phyloP scores from a whole-genome alignment of 371 early-diverging fungal species.

The Mucor lusitanicus region DNA sequence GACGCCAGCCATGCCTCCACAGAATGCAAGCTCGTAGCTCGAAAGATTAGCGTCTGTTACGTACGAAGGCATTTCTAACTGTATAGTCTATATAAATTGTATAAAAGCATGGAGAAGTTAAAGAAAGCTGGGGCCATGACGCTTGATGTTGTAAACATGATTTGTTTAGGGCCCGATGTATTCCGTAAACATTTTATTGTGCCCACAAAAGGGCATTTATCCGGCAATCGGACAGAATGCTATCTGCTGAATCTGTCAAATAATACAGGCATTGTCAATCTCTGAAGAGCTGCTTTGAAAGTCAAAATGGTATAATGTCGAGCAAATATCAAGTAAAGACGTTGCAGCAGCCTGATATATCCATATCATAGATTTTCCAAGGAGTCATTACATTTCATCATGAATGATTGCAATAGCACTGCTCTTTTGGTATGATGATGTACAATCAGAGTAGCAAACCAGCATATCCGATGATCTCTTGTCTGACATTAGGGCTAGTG shows the following conservation, averaged over 20 bases:
- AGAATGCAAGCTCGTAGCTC: conserved; percentile 58
- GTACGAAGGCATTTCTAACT: conserved; percentile 42
- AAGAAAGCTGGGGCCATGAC: not conserved
- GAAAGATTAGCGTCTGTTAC: conserved; percentile 52
- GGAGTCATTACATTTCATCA: not conserved
- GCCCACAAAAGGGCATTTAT: not conserved
- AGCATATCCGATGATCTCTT: not conserved
- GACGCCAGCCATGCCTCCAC: conserved; percentile 72
- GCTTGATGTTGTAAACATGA: not conserved
- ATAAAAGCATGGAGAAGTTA: not conserved
- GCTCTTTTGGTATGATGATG: too few relatives aligned
- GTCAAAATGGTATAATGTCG: not conserved
- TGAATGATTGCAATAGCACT: not conserved
- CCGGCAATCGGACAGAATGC: not conserved
- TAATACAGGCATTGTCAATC: not conserved
- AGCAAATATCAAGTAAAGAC: not conserved
- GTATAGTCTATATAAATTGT: not conserved
- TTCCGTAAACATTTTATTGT: not conserved
- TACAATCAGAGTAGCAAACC: not conserved
- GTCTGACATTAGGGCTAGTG: not conserved
- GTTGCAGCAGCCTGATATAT: not conserved
- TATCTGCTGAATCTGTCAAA: not conserved
- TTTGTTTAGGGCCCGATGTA: conserved; percentile 1
- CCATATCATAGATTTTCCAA: not conserved
- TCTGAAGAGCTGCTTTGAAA: too few relatives aligned